Conservation (phyloP, 1,139 yeast genomes). For the Eremothecium cymbalariae region DNA sequence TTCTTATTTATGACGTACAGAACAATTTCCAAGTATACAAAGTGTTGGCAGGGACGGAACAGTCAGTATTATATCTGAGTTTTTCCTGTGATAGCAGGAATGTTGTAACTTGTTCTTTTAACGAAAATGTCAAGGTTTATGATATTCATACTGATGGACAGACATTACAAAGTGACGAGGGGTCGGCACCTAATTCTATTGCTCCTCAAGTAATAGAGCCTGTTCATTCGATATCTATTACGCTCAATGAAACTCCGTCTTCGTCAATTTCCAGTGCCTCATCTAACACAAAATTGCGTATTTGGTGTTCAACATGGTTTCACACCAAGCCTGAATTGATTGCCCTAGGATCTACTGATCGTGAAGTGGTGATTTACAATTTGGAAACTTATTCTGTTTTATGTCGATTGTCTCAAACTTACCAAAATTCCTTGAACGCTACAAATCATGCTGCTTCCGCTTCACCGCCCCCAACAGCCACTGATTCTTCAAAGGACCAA, state of each 20-base stretch:
- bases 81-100: conserved; percentile 68
- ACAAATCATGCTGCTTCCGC: conserved; percentile 10
- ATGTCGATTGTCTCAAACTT: conserved; percentile 31
- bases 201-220: conserved; percentile 6
- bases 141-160: conserved; percentile 38
- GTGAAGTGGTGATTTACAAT: conserved; percentile 56
- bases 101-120: conserved; percentile 60
- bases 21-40: conserved; percentile 42
- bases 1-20: conserved; percentile 59
- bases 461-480: conserved; percentile 46
- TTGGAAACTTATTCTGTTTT: conserved; percentile 34
- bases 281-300: conserved; percentile 26
- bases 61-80: conserved; percentile 58
- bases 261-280: conserved; percentile 23
- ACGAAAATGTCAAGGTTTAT: conserved; percentile 62
- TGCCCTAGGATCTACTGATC: conserved; percentile 72
- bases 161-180: conserved; percentile 18
- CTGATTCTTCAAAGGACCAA: conserved; percentile 55
- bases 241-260: conserved; percentile 5
- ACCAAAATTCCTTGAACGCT: conserved; percentile 3
- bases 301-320: conserved; percentile 71
- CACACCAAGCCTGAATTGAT: conserved; percentile 41
- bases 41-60: conserved; percentile 41
- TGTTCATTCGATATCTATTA: conserved; percentile 5
- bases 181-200: conserved; percentile 7